Evolutionary conservation across 306 rosid species (phyloP), one percentile per base, ranked within the genome.

Genomic region (Canavalia ensiformis): DNA sequence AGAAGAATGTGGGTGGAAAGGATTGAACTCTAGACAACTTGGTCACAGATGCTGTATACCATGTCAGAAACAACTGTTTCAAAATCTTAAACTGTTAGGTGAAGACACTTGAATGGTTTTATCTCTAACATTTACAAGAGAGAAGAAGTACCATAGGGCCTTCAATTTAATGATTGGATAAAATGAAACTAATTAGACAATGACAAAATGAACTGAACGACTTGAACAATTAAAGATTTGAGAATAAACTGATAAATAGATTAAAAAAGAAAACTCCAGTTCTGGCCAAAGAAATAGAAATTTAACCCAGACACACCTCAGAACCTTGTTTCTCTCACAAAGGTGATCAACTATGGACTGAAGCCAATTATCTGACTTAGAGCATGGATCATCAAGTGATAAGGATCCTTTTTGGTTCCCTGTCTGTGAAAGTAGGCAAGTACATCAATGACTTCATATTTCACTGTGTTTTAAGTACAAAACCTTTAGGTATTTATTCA

Each of bases 191-290:
- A 57, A 57, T 28, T 57, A 28, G 60, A 18, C 25, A 9, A 55
- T 55, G 60, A 57, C 4, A 68, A 3, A 52, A 4, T 78, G 35
- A 68, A 71, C 68, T 35, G n/a, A 72, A 35, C 28, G 58, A 56
- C 5, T 8, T 9, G 35, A 75, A 75, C 44, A 72, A 39, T 51
- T 50, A 37, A 39, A 77, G 41, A 78, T 77, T 11, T 12, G 67
- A 56, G 69, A 54, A 78, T 9, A 67, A 54, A 54, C 25, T 41
- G 82, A 56, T 39, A 29, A 51, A 39, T 47, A 9, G 28, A 44
- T 28, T 25, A 28, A 4, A 66, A 8, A 64, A 34, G 47, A 30
- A 57, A 30, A 62, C 33, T 78, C 37, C 41, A 37, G 74, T 35
- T 65, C 11, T 55, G 44, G 47, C 49, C 3, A 59, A 58, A 28